Base-by-base conservation (phyloP, 306 rosid species). In the Lithocarpus polystachyus region DNA sequence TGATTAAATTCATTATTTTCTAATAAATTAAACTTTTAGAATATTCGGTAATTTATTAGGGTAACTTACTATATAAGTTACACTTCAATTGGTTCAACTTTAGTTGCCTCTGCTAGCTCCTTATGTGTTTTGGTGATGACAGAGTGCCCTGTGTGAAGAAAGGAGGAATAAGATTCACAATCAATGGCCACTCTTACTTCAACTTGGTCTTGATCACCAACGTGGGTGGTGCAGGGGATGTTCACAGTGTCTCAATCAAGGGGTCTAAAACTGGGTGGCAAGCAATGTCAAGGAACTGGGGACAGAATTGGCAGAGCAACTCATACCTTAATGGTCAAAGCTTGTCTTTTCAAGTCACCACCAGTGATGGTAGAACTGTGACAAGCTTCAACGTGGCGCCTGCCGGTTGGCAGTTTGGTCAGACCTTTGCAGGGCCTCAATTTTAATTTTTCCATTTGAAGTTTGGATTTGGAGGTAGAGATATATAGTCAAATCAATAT, bases 241-340 rank as follows among this genome's bases (percentile, higher is more conserved):
- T 92, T 13, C 94, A 86, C 73, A 59, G 96, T 8, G 92, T 89
- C 24, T 94, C 97, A 18, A 90, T 94, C 80, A 94, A 94, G 79
- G 97, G 98, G 26, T 94, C 97, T 1, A 89, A 71, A 81, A 71
- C 92, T 43, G 90, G 90, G 3, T 94, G 98, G 97, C 96, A 91
- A 80, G 5, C 92, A 9, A 90, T 92, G 98, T 94, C 98, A 55
- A 90, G 97, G 14, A 94, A 92, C 37, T 90, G 97, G 98, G 97
- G 97, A 1, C 97, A 92, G 81, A 94, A 92, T 68, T 94, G 98
- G 98, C 98, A 94, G 28, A 92, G 97, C 86, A 94, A 90, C 83
- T 88, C 92, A 1, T 89, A 88, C 73, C 90, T 92, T 77, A 87
- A 92, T 31, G 98, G 98, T 28, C 97, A 92, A 71, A 33, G 74